phyloP scores from a whole-genome alignment of 306 rosid genomes.

The Ziziphus jujuba region DNA sequence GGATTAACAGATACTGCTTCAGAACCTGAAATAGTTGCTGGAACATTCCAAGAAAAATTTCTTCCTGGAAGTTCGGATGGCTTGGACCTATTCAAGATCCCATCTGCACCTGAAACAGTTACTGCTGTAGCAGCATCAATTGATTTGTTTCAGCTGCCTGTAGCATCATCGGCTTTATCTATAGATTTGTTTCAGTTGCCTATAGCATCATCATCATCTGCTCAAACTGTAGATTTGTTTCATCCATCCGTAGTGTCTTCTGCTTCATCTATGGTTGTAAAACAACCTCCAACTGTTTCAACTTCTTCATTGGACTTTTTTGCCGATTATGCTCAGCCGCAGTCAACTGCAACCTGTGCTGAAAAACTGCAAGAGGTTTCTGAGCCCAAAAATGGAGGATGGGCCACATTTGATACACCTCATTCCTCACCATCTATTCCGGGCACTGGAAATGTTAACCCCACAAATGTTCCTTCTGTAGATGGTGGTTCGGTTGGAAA shows the following conservation, averaged over 20 bases:
- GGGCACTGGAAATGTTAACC: constrained; percentile 31
- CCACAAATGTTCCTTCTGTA: constrained; percentile 27
- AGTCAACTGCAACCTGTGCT: constrained; percentile 34
- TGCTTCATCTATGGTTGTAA: constrained; percentile 21
- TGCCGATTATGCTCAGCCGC: constrained; percentile 39
- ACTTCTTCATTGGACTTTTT: constrained; percentile 44
- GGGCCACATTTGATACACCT: constrained; percentile 81
- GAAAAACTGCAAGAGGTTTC: constrained; percentile 37
- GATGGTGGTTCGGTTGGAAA: constrained; percentile 34
- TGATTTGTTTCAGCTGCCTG: constrained; percentile 58
- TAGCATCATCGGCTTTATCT: constrained; percentile 35
- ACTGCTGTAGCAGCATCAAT: constrained; percentile 42
- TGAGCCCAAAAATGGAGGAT: constrained; percentile 60
- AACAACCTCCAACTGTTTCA: constrained; percentile 33
- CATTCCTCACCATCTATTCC: constrained; percentile 32
- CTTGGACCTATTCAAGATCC: constrained; percentile 42
- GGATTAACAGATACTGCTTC: constrained; percentile 45
- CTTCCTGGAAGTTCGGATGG: constrained; percentile 45
- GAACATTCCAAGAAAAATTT: constrained; percentile 35
- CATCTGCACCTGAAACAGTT: constrained; percentile 23
- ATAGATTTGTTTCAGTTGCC: constrained; percentile 54
- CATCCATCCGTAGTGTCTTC: constrained; percentile 36
- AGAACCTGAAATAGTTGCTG: constrained; percentile 46
- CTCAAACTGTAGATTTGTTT: constrained; percentile 43
- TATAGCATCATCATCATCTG: constrained; percentile 38